Percentiles rank a stretch among this genome's conserved stretches.
Evolutionary conservation across 176 grass and related monocot species (phyloP).

Genomic region (Avena eriantha): DNA sequence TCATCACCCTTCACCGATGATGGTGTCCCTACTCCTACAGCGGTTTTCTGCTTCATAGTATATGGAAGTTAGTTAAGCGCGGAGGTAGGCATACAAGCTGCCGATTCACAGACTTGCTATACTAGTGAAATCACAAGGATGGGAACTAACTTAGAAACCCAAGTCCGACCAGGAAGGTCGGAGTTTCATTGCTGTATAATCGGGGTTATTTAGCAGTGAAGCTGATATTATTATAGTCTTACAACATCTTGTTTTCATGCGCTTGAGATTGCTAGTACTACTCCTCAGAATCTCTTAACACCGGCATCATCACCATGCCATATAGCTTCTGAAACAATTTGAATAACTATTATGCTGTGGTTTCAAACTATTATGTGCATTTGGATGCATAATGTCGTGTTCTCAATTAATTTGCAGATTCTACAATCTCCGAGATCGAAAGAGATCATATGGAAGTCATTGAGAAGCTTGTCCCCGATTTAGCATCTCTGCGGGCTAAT

Average conservation of each 20-base stretch:
- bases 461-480: constrained; percentile 68
- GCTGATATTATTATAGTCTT: no score
- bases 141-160: background rate
- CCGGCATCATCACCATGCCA: background rate
- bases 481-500: constrained; percentile 60
- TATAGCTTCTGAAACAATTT: background rate
- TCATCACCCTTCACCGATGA: background rate
- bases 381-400: background rate
- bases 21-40: background rate
- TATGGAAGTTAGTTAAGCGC: background rate
- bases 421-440: constrained; percentile 68
- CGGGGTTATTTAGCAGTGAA: no score
- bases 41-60: background rate
- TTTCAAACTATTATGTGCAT: no score
- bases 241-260: no score
- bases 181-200: background rate
- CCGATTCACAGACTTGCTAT: background rate
- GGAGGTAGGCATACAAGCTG: background rate
- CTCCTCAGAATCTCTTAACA: background rate
- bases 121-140: background rate
- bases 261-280: background rate
- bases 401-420: constrained; percentile 64
- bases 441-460: constrained; percentile 69
- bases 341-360: background rate
- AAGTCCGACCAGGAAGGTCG: background rate